Evolutionary conservation across 306 rosid genomes (phyloP).

Genomic region (Rosa lucieae): DNA sequence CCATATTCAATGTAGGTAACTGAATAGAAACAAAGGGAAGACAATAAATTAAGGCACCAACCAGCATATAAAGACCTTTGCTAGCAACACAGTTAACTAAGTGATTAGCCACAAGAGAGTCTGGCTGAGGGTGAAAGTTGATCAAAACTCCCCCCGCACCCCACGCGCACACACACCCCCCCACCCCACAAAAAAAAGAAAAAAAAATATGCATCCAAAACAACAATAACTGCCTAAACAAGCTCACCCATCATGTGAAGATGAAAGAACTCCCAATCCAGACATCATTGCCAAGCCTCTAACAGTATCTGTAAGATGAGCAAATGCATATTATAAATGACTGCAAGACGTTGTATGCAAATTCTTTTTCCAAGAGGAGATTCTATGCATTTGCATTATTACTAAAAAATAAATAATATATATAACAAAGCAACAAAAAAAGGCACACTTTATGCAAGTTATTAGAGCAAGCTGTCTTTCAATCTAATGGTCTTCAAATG

Average conservation of each 20-base stretch:
- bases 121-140: not conserved
- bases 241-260: constrained; percentile 94
- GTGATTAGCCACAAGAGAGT: not conserved
- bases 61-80: not conserved
- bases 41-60: not conserved
- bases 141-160: not conserved
- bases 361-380: not conserved
- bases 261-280: constrained; percentile 81
- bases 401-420: too few relatives aligned
- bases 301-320: constrained; percentile 74
- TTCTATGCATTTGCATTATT: not conserved
- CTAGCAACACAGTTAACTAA: not conserved
- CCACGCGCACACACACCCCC: too few relatives aligned
- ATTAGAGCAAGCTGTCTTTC: not conserved
- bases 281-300: constrained; percentile 87
- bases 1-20: constrained; percentile 3
- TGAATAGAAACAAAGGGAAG: not conserved
- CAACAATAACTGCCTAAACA: constrained; percentile 14
- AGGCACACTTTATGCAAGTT: not conserved
- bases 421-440: not conserved
- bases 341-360: constrained; percentile 10
- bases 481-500: not conserved
- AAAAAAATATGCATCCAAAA: not conserved
- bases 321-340: constrained; percentile 21
- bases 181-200: too few relatives aligned